Base-by-base conservation (phyloP, 805 yeast genomes). In the Myxozyma mucilagina region DNA sequence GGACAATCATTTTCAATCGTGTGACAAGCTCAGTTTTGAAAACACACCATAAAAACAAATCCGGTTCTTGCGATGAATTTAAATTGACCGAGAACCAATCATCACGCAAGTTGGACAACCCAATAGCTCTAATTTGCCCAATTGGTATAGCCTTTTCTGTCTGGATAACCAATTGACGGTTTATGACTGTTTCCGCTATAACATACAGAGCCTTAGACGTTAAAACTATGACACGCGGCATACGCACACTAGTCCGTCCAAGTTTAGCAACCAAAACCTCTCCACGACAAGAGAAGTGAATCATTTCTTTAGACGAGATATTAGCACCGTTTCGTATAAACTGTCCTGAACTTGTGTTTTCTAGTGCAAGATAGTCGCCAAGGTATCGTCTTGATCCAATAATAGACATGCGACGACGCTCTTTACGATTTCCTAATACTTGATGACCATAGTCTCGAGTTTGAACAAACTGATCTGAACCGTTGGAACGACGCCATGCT, bases 301-400 rank as follows among this genome's bases (percentile, higher is more conserved):
- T 86, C 31, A 72, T 77, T 14, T 87, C 97, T 41, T 65, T 66
- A 16, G 76, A 77, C 1, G 70, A 65, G 45, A 94, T 83, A 4
- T 48, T 53, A 16, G 67, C 64, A 1, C 65, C 59, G 35, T 34
- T 53, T 6, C 84, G 80, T 54, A 94, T 77, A 70, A 87, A 90
- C 35, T 86, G 84, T 56, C 99, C 99, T 72, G 74, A 82, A 3
- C 89, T 89, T 29, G 81, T 73, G 67, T 86, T 89, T 75, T 90
- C 92, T 70, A 96, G 88, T 14, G 86, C 89, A 63, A 94, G 76
- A 69, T 94, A 94, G 73, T 94, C 99, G n/a, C 98, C 99, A 86
- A 88, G 82, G 68, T 83, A 96, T 6, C 93, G 87, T 68, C 99
- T 83, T 56, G 86, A 87, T 0, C 98, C 98, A 45, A 91, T 74